Conservation (phyloP, 2,329 filamentous ascomycete species). For the Alternaria sp. region DNA sequence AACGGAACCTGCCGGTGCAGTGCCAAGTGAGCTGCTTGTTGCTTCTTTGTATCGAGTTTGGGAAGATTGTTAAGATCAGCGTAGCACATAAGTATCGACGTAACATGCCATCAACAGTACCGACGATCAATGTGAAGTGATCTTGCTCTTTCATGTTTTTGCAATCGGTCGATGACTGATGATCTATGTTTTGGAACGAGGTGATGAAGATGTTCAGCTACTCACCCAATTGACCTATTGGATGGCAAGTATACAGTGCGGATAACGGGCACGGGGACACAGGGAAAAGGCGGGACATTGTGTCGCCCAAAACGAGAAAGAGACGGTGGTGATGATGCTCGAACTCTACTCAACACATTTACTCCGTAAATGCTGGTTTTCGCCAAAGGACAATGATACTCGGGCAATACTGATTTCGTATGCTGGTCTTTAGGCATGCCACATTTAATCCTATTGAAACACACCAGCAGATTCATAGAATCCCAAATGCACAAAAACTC, state of each 20-base stretch:
- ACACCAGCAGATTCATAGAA: background rate
- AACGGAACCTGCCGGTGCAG: background rate
- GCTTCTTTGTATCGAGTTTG: background rate
- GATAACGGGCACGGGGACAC: background rate
- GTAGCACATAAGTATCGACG: background rate
- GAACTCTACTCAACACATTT: background rate
- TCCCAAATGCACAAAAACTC: constrained; percentile 7
- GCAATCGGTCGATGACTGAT: background rate
- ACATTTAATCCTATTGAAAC: background rate
- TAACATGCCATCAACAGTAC: background rate
- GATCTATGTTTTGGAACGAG: background rate
- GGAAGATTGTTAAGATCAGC: background rate
- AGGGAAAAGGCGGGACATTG: background rate
- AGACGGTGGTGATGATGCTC: background rate
- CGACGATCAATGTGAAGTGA: background rate
- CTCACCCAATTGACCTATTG: background rate
- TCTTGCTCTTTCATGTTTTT: background rate
- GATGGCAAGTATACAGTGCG: background rate
- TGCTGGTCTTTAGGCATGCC: too few relatives aligned
- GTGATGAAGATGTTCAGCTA: background rate
- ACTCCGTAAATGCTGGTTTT: background rate
- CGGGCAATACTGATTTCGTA: too few relatives aligned
- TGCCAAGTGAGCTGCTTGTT: background rate
- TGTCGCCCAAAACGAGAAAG: background rate
- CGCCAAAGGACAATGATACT: background rate